Conservation (phyloP, 2,329 filamentous ascomycete species). For the Fusarium sambucinum region DNA sequence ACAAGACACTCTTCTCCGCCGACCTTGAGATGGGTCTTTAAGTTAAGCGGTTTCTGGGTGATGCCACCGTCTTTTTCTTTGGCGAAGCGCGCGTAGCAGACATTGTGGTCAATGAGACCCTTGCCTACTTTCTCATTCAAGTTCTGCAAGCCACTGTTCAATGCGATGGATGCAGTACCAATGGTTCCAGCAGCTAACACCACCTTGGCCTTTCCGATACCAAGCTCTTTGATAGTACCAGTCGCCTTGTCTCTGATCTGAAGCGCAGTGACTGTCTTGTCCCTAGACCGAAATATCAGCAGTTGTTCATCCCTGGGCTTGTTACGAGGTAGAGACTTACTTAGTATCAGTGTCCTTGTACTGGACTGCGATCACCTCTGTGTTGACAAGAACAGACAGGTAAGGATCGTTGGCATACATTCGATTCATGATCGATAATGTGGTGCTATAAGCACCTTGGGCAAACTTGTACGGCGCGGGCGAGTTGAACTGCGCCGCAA, state of each 20-base stretch:
- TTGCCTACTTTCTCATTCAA: slow-evolving; percentile 13
- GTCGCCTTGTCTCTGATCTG: slow-evolving; percentile 23
- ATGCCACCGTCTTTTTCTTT: slow-evolving; percentile 16
- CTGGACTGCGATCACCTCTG: slow-evolving; percentile 26
- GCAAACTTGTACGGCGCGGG: slow-evolving; percentile 35
- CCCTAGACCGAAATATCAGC: neutral
- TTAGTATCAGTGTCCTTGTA: neutral
- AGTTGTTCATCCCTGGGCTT: accelerated
- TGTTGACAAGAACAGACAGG: slow-evolving; percentile 28
- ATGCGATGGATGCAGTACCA: slow-evolving; percentile 31
- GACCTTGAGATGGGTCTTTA: slow-evolving; percentile 27
- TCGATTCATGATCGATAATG: slow-evolving; percentile 29
- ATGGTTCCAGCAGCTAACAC: slow-evolving; percentile 23
- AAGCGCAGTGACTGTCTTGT: slow-evolving; percentile 20
- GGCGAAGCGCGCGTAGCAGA: slow-evolving; percentile 34
- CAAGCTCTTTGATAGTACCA: slow-evolving; percentile 22
- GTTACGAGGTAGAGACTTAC: neutral
- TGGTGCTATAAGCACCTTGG: slow-evolving; percentile 36
- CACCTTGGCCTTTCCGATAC: slow-evolving; percentile 27
- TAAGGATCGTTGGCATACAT: slow-evolving; percentile 40
- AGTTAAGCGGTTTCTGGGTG: slow-evolving; percentile 30
- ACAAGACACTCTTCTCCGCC: slow-evolving; percentile 19
- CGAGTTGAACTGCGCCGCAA: slow-evolving; percentile 35
- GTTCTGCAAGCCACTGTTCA: slow-evolving; percentile 33
- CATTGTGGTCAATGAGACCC: slow-evolving; percentile 35